phyloP scores from a whole-genome alignment of 345 rosid species.

The Conringia planisiliqua region DNA sequence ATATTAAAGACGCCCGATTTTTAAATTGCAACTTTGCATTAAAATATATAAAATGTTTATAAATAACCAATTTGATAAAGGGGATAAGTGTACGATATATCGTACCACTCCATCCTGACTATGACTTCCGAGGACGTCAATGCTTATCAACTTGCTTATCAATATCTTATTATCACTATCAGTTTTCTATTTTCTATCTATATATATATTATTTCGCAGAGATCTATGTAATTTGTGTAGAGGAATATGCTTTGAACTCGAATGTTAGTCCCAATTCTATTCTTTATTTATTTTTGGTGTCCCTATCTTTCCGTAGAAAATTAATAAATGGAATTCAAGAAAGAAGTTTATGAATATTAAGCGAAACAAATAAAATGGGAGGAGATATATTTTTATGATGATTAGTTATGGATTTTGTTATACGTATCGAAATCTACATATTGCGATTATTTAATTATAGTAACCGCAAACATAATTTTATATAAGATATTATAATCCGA shows the following conservation, averaged over 20 bases:
- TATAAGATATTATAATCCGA: too few relatives aligned
- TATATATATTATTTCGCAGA: background rate
- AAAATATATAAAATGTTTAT: background rate
- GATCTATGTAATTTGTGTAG: background rate
- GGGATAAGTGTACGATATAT: conserved; percentile 27
- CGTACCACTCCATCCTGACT: conserved; percentile 34
- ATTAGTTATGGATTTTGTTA: too few relatives aligned
- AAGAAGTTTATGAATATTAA: background rate
- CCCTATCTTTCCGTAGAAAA: background rate
- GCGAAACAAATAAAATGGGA: background rate
- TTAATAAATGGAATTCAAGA: background rate
- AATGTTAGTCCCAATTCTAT: background rate
- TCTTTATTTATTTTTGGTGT: background rate
- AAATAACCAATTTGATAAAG: conserved; percentile 14
- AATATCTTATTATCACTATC: conserved; percentile 22
- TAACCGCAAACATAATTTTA: too few relatives aligned
- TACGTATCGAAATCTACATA: too few relatives aligned
- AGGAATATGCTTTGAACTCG: conserved; percentile 2
- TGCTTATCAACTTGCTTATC: conserved; percentile 37
- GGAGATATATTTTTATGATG: background rate
- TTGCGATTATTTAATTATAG: too few relatives aligned
- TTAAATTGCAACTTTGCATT: conserved; percentile 20
- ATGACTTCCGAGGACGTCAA: conserved; percentile 29
- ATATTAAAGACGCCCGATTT: background rate
- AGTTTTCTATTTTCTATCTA: conserved; percentile 14